Percentiles rank a stretch among this genome's conserved stretches.
Conservation (phyloP, 768 basidiomycete genomes). For the Dioszegia crocea region DNA sequence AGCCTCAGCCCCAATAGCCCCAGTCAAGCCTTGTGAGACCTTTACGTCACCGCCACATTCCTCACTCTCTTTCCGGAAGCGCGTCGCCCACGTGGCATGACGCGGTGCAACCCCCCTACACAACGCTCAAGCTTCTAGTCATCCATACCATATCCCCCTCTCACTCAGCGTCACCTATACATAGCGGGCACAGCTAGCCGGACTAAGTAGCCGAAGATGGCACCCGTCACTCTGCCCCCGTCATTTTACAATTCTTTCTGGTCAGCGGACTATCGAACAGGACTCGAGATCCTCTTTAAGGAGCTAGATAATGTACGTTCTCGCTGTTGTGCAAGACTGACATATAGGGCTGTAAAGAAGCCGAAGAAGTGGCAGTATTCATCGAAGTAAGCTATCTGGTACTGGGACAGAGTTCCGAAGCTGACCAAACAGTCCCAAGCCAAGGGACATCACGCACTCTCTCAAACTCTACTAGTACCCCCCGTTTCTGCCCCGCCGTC, state of each 20-base stretch:
- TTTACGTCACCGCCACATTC: too few relatives aligned
- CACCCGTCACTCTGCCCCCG: slow-evolving; percentile 81
- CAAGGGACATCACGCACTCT: slow-evolving; percentile 62
- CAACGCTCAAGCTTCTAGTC: too few relatives aligned
- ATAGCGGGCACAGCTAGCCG: background rate
- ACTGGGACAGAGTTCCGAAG: background rate
- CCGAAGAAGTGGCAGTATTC: slow-evolving; percentile 76
- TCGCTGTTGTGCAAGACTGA: background rate
- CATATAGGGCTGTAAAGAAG: slow-evolving; percentile 69
- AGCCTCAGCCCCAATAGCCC: too few relatives aligned
- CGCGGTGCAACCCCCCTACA: too few relatives aligned
- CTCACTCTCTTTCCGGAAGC: too few relatives aligned
- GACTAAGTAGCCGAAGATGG: slow-evolving; percentile 55
- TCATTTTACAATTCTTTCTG: slow-evolving; percentile 90
- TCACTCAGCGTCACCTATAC: background rate
- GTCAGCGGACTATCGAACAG: slow-evolving; percentile 82
- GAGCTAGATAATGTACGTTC: slow-evolving; percentile 70
- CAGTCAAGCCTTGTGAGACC: too few relatives aligned
- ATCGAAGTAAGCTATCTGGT: slow-evolving; percentile 60
- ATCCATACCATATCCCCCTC: too few relatives aligned
- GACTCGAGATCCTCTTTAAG: slow-evolving; percentile 69
- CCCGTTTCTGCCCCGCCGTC: slow-evolving; percentile 53
- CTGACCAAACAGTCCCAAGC: slow-evolving; percentile 62
- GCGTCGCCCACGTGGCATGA: too few relatives aligned
- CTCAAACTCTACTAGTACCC: slow-evolving; percentile 55